Evolutionary conservation across 257 asterid genomes (phyloP).

Genomic region (Sherardia arvensis): DNA sequence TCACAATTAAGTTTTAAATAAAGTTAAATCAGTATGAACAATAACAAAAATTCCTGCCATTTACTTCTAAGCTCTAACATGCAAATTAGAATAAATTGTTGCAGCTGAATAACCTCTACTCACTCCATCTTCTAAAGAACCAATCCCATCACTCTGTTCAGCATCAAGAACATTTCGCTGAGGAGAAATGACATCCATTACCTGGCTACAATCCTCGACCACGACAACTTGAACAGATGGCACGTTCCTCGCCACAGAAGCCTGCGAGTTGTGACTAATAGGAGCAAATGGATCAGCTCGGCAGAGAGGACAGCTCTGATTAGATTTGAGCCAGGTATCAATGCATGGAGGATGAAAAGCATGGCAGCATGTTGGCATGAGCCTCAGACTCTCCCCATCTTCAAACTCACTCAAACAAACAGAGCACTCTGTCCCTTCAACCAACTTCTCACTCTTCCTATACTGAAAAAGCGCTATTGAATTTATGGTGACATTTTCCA

Average conservation of each 20-base stretch:
- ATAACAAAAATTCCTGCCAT: neutral
- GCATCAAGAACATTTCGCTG: no score
- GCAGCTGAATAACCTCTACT: neutral
- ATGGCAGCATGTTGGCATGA: conserved; percentile 76
- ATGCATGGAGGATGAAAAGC: conserved; percentile 82
- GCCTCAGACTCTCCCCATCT: conserved; percentile 57
- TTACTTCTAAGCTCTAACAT: neutral
- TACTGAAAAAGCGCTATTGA: conserved; percentile 50
- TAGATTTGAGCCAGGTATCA: conserved; percentile 60
- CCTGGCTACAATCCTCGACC: conserved; percentile 30
- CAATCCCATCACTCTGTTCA: neutral
- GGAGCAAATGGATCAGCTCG: conserved; percentile 32
- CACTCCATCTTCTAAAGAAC: neutral
- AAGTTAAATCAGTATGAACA: neutral
- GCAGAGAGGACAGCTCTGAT: conserved; percentile 67
- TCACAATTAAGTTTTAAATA: neutral
- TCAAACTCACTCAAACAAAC: conserved; percentile 66
- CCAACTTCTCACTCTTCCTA: conserved; percentile 33
- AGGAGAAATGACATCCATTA: conserved; percentile 17
- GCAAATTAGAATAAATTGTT: neutral
- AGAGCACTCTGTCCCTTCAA: conserved; percentile 64
- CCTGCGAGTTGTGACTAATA: conserved; percentile 9
- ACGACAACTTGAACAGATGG: conserved; percentile 25
- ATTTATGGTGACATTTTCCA: conserved; percentile 50
- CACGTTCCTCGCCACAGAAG: conserved; percentile 2